Base-by-base conservation (phyloP, 192 early-diverging fungal genomes). In the Coemansia sp. region DNA sequence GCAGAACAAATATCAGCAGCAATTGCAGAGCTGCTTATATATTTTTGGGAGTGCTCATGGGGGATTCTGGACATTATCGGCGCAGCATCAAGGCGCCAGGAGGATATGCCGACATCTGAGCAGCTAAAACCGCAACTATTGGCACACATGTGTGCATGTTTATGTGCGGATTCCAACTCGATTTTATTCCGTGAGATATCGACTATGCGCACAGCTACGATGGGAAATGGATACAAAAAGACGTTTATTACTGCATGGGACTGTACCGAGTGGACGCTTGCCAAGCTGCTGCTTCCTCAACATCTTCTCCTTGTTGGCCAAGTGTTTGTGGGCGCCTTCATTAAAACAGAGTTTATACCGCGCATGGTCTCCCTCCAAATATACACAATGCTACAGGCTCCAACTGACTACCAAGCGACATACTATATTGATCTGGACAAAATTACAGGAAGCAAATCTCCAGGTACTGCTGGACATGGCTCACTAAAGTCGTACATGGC, bases 31-130 rank as follows among this genome's bases (percentile, higher is more conserved):
- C 23, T 72, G 22, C 9, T 78, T 0, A 20, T 72, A 17, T 33
- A 61, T 25, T 69, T 62, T 29, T 78, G 76, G 76, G 71, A 72
- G 7, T 68, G 70, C 14, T 33, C 63, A 9, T 77, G 70, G 66
- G 39, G 57, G 17, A 33, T 39, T 14, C 54, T 54, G 36, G 25
- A 36, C 5, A 53, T 46, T 31, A 63, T 29, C 54, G 31, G 51
- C 24, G 50, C 36, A 5, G 51, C 50, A 39, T 32, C 67, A 7
- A 54, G 2, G 4, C 57, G 29, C 17, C 27, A 39, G 6, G 53
- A 42, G 33, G 36, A 25, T 24, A 25, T 54, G 30, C 22, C 32
- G 27, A 36, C 58, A 46, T 27, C 39, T 21, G 68, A 22, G n/a
- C 54, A 53, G 25, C 54, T 63, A 29, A 71, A 64, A 39, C 33